These are phyloP conservation scores for Lentinula raphanica DNA, from an alignment of 768 basidiomycete species.

Conservation along the genomic window DNA sequence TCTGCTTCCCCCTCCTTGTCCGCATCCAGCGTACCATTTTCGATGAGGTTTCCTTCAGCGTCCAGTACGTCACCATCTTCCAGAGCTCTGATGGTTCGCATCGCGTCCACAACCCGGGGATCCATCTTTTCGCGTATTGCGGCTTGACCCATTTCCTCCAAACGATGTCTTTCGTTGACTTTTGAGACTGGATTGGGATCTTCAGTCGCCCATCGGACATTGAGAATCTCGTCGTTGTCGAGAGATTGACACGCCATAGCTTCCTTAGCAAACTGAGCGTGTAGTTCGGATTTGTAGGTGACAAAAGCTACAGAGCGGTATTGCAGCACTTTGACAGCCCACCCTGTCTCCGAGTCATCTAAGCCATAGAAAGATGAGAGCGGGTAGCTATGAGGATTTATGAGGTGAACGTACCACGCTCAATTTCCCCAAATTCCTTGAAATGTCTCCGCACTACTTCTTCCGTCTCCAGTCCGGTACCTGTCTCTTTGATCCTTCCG, in stretches of 20 bases:
- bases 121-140: conserved; percentile 85
- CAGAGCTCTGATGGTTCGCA: conserved; percentile 78
- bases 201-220: conserved; percentile 98
- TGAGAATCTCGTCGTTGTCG: conserved; percentile 95
- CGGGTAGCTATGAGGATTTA: not conserved
- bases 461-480: conserved; percentile 84
- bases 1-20: conserved; percentile 27
- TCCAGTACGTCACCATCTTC: conserved; percentile 70
- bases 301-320: conserved; percentile 97
- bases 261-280: conserved; percentile 96
- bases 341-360: conserved; percentile 24
- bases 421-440: conserved; percentile 92
- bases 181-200: conserved; percentile 95
- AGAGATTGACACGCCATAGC: conserved; percentile 98
- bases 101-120: conserved; percentile 83
- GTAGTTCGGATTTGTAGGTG: conserved; percentile 80
- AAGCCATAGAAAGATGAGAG: not conserved
- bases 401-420: conserved; percentile 61
- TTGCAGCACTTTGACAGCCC: conserved; percentile 80
- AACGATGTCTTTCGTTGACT: conserved; percentile 73
- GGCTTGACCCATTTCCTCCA: conserved; percentile 81
- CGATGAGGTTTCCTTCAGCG: conserved; percentile 29
- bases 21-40: conserved; percentile 26
- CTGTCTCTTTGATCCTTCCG: conserved; percentile 90
- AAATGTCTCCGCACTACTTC: conserved; percentile 90